Conservation (phyloP, 768 basidiomycete species). For the Rhizopogon rudus region DNA sequence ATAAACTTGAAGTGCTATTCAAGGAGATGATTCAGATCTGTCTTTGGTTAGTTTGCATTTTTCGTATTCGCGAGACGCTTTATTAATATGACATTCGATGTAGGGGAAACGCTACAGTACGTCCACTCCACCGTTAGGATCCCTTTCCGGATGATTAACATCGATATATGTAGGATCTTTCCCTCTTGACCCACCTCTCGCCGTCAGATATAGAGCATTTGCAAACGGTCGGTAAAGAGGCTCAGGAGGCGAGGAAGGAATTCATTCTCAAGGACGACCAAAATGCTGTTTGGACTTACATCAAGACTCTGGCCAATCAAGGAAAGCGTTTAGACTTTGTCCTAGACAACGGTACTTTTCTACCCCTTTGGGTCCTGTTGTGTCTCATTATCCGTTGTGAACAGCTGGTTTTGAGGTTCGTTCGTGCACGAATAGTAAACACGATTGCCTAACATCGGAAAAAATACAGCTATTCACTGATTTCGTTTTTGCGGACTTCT, state of each 20-base stretch:
- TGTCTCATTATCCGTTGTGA: not conserved
- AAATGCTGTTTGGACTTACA: conserved; percentile 63
- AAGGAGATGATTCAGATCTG: conserved; percentile 89
- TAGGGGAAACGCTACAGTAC: conserved; percentile 93
- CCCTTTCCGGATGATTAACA: not conserved
- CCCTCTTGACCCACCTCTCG: conserved; percentile 81
- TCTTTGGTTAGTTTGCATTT: conserved; percentile 51
- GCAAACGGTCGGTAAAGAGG: conserved; percentile 79
- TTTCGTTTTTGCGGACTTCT: conserved; percentile 87
- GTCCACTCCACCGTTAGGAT: not conserved
- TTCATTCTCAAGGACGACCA: conserved; percentile 88
- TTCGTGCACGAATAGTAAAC: not conserved
- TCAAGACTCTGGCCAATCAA: conserved; percentile 46
- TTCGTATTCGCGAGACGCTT: not conserved
- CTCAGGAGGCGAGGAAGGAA: conserved; percentile 67
- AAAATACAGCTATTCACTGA: conserved; percentile 79
- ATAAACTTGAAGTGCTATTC: conserved; percentile 62
- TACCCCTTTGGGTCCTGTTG: not conserved
- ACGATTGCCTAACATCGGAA: not conserved
- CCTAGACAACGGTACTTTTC: conserved; percentile 74
- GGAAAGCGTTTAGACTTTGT: conserved; percentile 70
- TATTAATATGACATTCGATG: not conserved
- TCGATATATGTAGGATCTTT: conserved; percentile 65
- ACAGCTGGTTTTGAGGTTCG: conserved; percentile 87
- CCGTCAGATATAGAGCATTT: conserved; percentile 78